Evolutionary conservation across 2,329 filamentous ascomycete genomes (phyloP).

Genomic region (Fusarium scirpi): DNA sequence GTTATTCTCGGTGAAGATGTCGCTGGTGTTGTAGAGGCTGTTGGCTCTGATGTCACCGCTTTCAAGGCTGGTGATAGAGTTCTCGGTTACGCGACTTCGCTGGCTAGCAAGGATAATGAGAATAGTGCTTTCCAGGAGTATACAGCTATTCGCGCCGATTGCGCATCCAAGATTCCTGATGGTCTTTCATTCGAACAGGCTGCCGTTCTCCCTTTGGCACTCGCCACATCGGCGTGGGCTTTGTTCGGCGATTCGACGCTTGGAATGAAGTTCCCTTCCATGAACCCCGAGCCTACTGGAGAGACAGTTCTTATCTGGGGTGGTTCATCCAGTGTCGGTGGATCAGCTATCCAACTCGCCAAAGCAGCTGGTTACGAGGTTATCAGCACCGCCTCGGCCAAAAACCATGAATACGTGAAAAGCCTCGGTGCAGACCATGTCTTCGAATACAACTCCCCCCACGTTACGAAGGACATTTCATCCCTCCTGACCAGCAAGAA

Average conservation of each 20-base stretch:
- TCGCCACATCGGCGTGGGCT: slow-evolving; percentile 37
- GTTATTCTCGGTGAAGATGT: slow-evolving; percentile 49
- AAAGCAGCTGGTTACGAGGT: slow-evolving; percentile 59
- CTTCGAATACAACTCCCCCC: slow-evolving; percentile 58
- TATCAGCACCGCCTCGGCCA: slow-evolving; percentile 56
- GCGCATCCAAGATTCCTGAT: slow-evolving; percentile 36
- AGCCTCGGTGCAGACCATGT: slow-evolving; percentile 57
- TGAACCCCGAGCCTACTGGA: background rate
- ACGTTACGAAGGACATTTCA: slow-evolving; percentile 32
- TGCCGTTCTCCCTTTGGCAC: slow-evolving; percentile 38
- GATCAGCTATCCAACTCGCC: slow-evolving; percentile 60
- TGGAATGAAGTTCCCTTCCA: slow-evolving; percentile 17
- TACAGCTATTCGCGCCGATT: slow-evolving; percentile 19
- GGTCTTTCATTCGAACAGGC: slow-evolving; percentile 36
- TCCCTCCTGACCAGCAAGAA: slow-evolving; percentile 6
- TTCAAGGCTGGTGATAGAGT: slow-evolving; percentile 43
- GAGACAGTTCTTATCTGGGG: slow-evolving; percentile 56
- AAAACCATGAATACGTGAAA: slow-evolving; percentile 59
- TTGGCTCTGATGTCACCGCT: slow-evolving; percentile 43
- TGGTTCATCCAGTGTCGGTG: slow-evolving; percentile 61
- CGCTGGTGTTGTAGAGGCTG: slow-evolving; percentile 50
- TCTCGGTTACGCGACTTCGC: slow-evolving; percentile 46
- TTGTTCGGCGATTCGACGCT: slow-evolving; percentile 38
- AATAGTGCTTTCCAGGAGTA: slow-evolving; percentile 39
- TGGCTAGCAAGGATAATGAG: slow-evolving; percentile 46